Base-by-base conservation (phyloP, 768 basidiomycete species). In the Hygrocybe punicea region DNA sequence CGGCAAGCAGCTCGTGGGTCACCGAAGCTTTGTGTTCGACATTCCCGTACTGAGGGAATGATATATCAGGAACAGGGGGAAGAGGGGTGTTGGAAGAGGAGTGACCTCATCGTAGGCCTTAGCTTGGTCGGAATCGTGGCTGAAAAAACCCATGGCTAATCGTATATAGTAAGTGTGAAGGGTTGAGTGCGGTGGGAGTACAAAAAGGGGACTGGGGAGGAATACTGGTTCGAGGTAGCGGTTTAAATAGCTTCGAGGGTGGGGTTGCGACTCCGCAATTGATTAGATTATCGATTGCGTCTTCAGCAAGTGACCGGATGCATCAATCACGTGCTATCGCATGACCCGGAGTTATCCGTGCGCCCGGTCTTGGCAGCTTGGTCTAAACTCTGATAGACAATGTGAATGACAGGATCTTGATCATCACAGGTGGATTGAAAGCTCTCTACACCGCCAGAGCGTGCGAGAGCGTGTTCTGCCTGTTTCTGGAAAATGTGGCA, bases 1-100 rank as follows among this genome's bases (percentile, higher is more conserved):
- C 82, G 36, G 79, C 78, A 58, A 84, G 69, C 34, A 84, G 62
- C 68, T 85, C 79, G 65, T 84, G 83, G 9, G 78, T 75, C 62
- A 83, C 70, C 53, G 70, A 61, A 11, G 81, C 73, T 71, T 81
- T 69, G 73, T 82, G 82, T 19, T 70, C 73, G 21, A 69, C 69
- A 58, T 73, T 73, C 34, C 54, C 25, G 51, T 76, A 74, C 75
- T 78, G 62, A 21, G 17, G 13, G 6, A 34, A 19, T 24, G 47
- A 37, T 29, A 45, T 29, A 6, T 14, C 16, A 47, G 6, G 23
- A 23, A 2, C 34, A 37, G 6, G 1, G 2, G 40, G 37, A 21
- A 39, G 5, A 17, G 13, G 21, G 25, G 33, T n/a, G n/a, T n/a
- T n/a, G 21, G 5, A 34, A 21, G 35, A 33, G 35, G 34, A 23